Percentiles rank a stretch among this genome's conserved stretches.
Conservation (phyloP, 257 asterid species). For the Solanum pimpinellifolium region DNA sequence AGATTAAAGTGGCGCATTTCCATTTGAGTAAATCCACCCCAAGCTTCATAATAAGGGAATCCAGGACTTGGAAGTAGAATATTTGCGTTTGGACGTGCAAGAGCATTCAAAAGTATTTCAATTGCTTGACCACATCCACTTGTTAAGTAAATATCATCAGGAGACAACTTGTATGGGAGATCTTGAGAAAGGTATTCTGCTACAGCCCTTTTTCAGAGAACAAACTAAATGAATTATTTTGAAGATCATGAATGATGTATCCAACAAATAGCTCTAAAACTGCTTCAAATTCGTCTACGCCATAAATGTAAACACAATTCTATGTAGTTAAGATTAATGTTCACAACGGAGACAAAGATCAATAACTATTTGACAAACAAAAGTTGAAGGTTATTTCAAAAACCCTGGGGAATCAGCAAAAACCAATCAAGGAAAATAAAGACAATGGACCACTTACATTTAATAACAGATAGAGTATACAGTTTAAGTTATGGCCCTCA, state of each 20-base stretch:
- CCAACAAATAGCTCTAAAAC: not conserved
- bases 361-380: not conserved
- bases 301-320: not conserved
- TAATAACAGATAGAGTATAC: not conserved
- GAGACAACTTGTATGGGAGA: constrained; percentile 46
- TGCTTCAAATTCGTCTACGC: not conserved
- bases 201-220: constrained; percentile 42
- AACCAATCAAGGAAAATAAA: not conserved
- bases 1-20: constrained; percentile 62
- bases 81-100: constrained; percentile 53
- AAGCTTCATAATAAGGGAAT: constrained; percentile 50
- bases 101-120: constrained; percentile 34
- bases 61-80: constrained; percentile 61
- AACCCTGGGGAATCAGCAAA: not conserved
- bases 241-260: not conserved
- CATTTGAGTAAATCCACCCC: constrained; percentile 34
- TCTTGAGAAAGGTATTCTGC: constrained; percentile 75
- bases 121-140: constrained; percentile 58
- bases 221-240: not conserved
- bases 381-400: not conserved
- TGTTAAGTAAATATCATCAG: constrained; percentile 43
- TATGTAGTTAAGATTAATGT: not conserved
- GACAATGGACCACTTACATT: not conserved
- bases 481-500: no score
- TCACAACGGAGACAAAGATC: not conserved